Evolutionary conservation across 176 grass and related monocot species (phyloP), one percentile per base, ranked within the genome.

Genomic region (Puya raimondii): DNA sequence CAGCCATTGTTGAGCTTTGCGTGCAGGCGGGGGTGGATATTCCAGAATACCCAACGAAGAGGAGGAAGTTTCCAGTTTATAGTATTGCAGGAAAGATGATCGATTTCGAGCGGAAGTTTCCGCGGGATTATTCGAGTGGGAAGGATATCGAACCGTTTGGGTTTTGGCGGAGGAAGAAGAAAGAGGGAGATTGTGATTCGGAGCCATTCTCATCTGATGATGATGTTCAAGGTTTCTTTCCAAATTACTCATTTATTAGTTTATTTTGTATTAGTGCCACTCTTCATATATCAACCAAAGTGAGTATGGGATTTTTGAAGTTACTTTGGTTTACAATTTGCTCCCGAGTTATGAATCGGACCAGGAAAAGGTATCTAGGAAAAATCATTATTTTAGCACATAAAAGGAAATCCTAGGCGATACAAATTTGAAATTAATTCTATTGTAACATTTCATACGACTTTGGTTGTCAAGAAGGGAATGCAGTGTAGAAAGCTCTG

Each of bases 41-140:
- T 58, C 50, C 27, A 0, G 74, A 77, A 10, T 77, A 77, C 51
- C 74, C 74, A 2, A 77, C 74, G 49, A 68, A 69, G 65, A 77
- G 74, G 68, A 53, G 74, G 13, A 48, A 5, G 6, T 59, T 59
- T 68, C 74, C 74, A 15, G 74, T 77, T 58, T 77, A 77, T 58
- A 77, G 68, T 49, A 47, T 77, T 23, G 74, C 51, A 25, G 74
- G 74, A 57, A 77, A 77, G 74, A 49, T 77, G 65, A 49, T 77
- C 13, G 74, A 77, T 77, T 77, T 77, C 18, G 74, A 77, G 47
- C 48, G 17, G 74, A 77, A 77, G 50, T 77, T 68, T 68, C 65
- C 65, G 7, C 64, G 74, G 15, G 74, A 68, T 69, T 77, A 69
- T 59, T 68, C 74, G 0, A 58, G 1, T n/a, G 74, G 65, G 17